phyloP scores from a whole-genome alignment of 2,329 filamentous ascomycete species.

The Neofusicoccum laricinum region DNA sequence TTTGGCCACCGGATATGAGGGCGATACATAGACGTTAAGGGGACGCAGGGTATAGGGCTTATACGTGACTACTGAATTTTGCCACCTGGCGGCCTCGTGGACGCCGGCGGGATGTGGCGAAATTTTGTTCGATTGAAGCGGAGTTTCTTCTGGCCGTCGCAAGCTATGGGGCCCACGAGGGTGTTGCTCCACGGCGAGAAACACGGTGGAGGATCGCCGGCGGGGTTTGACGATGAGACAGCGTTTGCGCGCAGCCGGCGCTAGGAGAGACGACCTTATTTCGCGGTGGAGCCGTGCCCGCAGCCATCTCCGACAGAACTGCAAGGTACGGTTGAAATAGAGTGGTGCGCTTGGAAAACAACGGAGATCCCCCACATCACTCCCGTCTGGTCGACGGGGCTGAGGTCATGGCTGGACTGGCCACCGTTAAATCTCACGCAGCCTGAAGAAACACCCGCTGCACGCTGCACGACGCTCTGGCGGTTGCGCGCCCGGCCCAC shows the following conservation, averaged over 20 bases:
- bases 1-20: neutral
- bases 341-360: neutral
- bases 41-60: neutral
- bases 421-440: neutral
- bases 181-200: neutral
- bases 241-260: neutral
- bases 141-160: neutral
- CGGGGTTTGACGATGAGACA: neutral
- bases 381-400: neutral
- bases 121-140: neutral
- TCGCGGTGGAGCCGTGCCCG: neutral
- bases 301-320: neutral
- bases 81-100: slow-evolving; percentile 1
- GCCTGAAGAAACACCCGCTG: neutral
- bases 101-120: neutral
- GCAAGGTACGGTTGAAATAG: slow-evolving; percentile 2
- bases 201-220: neutral
- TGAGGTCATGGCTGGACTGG: neutral
- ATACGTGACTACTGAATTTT: neutral
- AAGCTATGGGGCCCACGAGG: neutral
- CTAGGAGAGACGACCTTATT: neutral
- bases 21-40: neutral
- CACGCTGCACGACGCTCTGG: neutral
- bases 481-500: neutral
- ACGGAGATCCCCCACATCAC: slow-evolving; percentile 7